phyloP scores from a whole-genome alignment of 768 basidiomycete genomes.

The Amanita muscaria region DNA sequence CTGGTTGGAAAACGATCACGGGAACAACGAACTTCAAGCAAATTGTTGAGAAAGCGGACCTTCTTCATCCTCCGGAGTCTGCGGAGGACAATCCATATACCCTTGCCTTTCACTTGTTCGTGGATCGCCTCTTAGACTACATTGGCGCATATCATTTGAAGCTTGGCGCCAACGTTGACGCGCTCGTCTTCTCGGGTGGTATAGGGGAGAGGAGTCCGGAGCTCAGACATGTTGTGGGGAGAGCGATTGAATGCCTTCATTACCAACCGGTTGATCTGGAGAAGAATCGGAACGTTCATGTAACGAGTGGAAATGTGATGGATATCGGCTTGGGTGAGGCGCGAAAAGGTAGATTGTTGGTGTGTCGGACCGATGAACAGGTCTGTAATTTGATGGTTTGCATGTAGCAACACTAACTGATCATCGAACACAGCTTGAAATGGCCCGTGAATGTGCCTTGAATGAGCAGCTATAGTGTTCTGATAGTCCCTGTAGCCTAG shows the following conservation, averaged over 20 bases:
- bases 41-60: slow-evolving; percentile 41
- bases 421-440: slow-evolving; percentile 25
- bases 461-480: slow-evolving; percentile 21
- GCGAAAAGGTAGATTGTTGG: slow-evolving; percentile 31
- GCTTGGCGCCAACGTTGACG: slow-evolving; percentile 60
- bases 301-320: not conserved
- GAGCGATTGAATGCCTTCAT: slow-evolving; percentile 52
- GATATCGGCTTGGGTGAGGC: slow-evolving; percentile 14
- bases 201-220: slow-evolving; percentile 71
- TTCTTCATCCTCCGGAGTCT: slow-evolving; percentile 16
- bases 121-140: slow-evolving; percentile 67
- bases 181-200: slow-evolving; percentile 79
- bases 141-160: slow-evolving; percentile 72
- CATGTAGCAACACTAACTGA: not conserved
- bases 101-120: slow-evolving; percentile 72
- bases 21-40: slow-evolving; percentile 78
- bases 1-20: slow-evolving; percentile 71
- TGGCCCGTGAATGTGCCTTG: slow-evolving; percentile 30
- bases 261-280: slow-evolving; percentile 38
- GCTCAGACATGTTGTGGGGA: slow-evolving; percentile 50
- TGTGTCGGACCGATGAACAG: slow-evolving; percentile 66
- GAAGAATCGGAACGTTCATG: slow-evolving; percentile 29
- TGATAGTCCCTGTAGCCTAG: too few relatives aligned
- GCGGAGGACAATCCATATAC: slow-evolving; percentile 30
- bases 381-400: slow-evolving; percentile 18